Evolutionary conservation across 805 yeast species (phyloP), one percentile per base, ranked within the genome.

Genomic region (Kluyveromyces dobzhanskii): DNA sequence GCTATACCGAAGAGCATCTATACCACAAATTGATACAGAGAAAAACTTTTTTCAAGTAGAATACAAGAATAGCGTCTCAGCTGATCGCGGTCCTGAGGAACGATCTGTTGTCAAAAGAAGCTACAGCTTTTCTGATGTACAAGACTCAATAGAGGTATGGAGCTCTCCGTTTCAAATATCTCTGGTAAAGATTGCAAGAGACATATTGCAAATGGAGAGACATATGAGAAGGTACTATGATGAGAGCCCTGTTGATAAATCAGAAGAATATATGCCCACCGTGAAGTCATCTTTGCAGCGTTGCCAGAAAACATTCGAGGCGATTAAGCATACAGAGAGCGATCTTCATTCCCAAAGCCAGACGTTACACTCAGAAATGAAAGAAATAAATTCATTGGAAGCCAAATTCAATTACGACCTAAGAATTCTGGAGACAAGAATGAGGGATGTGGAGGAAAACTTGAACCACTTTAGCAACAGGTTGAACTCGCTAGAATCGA

Each of bases 351-450:
- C 49, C 14, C 55, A 54, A 32, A 54, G 59, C 38, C 58, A 63
- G 17, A 42, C 65, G 17, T 46, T 69, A 11, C 57, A 63, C 6
- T 53, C 60, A 21, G 72, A 70, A 42, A 53, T 70, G 38, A 54
- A 59, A 18, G 81, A 78, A 43, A 61, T 78, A 13, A 73, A 71
- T 37, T 71, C 78, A 7, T 59, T 75, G 37, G 71, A 75, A 25
- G 78, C 84, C 3, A 65, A 79, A 44, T 55, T 83, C 37, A 74
- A 76, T 47, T 83, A 83, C 54, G 90, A 83, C 51, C 62, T 78
- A 32, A 60, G 82, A 16, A 62, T 78, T 30, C 56, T 83, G 23
- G 70, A 70, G 24, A 70, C 73, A 17, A 77, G 81, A 47, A 70
- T 83, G 34, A 69, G 74, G 32, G 92, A 83, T 48, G 79, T 81